These are phyloP conservation scores for Verbena officinalis DNA, from an alignment of 257 asterid genomes.

Conservation along the genomic window DNA sequence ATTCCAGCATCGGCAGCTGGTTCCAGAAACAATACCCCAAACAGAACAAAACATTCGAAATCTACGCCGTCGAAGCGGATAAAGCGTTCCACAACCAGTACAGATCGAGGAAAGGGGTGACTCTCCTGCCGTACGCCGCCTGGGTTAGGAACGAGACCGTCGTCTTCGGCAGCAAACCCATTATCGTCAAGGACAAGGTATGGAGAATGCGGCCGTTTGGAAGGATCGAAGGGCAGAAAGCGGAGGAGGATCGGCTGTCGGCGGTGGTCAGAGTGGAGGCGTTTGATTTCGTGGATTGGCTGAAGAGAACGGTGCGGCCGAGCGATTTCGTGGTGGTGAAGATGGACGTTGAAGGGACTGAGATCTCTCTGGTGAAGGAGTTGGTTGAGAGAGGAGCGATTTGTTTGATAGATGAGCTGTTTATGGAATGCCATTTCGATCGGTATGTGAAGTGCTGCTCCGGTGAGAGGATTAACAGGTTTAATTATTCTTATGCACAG, in stretches of 20 bases:
- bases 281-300: conserved; percentile 57
- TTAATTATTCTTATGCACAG: conserved; percentile 34
- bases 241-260: conserved; percentile 35
- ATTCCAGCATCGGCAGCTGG: conserved; percentile 62
- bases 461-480: conserved; percentile 40
- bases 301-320: conserved; percentile 29
- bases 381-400: conserved; percentile 46
- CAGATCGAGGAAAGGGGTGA: conserved; percentile 32
- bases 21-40: conserved; percentile 54
- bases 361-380: conserved; percentile 35
- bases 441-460: conserved; percentile 45
- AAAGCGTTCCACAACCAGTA: conserved; percentile 43
- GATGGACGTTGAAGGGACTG: conserved; percentile 63
- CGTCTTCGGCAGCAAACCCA: conserved; percentile 46
- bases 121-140: conserved; percentile 55
- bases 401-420: conserved; percentile 60
- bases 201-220: conserved; percentile 43
- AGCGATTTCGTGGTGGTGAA: conserved; percentile 58
- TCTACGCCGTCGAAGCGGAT: conserved; percentile 61
- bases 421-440: conserved; percentile 59
- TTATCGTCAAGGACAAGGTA: conserved; percentile 28
- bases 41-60: conserved; percentile 42
- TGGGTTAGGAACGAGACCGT: conserved; percentile 56
- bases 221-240: conserved; percentile 36
- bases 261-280: conserved; percentile 41